Base-by-base conservation (phyloP, 148 eudicot species). In the Vaccinium darrowii region DNA sequence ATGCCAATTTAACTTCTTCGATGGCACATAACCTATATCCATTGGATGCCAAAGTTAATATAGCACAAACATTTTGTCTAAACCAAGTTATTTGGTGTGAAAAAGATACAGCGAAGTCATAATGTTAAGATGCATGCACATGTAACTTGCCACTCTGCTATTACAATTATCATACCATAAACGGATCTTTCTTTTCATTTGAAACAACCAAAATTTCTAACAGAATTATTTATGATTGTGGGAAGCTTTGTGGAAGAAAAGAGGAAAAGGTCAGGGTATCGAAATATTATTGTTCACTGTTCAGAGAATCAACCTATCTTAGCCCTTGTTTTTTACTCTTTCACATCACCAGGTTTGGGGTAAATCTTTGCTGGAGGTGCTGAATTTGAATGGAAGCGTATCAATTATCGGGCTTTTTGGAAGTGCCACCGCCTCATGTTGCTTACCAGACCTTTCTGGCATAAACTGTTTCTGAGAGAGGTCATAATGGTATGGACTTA, bases 1-100 rank as follows among this genome's bases (percentile, higher is more conserved):
- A 95, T 87, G 81, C 84, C 63, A 60, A 67, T 86, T 87, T 87
- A 54, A 97, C 86, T 81, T 94, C 94, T 89, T 91, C 84, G 82
- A 88, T 88, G 79, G 88, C 91, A 78, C 75, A 74, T 54, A 73
- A 74, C 93, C 99, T 96, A 76, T 85, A 84, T 63, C 43, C 75
- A 87, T 78, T n/a, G 60, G 53, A 72, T 33, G 12, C 8, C 76
- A 75, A 86, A 67, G 57, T 49, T 4, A 53, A 25, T 8, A 21
- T 76, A 5, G 21, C 47, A 18, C 2, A 39, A 33, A 33, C 49
- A 60, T 8, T 7, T 69, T 10, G 33, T 76, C 39, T 3, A 36
- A 76, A 67, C 4, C 27, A 65, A 60, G 75, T 76, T 72, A 79
- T 33, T 21, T 9, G 43, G 50, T 47, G 74, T 74, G 7, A 13